Percentiles rank a stretch among this genome's conserved stretches.
phyloP scores from a whole-genome alignment of 257 asterid genomes.

The Solanum infundibuliforme region DNA sequence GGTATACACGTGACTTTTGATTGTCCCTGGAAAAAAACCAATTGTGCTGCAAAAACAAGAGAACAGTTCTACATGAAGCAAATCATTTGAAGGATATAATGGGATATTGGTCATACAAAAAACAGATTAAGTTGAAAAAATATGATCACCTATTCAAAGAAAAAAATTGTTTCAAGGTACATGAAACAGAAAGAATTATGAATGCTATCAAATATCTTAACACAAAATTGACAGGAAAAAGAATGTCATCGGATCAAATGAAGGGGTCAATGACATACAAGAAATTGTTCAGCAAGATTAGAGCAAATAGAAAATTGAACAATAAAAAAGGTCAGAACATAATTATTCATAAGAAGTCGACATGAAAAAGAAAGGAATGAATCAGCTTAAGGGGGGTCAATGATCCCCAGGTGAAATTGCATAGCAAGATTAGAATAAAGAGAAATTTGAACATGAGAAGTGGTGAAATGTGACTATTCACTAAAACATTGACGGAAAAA shows the following conservation, averaged over 20 bases:
- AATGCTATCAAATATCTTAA: not conserved
- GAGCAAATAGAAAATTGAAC: not conserved
- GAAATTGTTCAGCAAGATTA: not conserved
- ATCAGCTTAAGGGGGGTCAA: not conserved
- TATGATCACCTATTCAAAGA: not conserved
- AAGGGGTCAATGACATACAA: not conserved
- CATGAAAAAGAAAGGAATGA: not conserved
- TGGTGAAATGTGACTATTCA: not conserved
- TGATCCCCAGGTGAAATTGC: not conserved
- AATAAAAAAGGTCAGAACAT: not conserved
- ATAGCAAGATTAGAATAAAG: not conserved
- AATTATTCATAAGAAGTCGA: not conserved
- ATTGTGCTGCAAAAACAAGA: conserved; percentile 50
- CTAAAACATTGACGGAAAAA: not conserved
- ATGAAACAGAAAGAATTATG: not conserved
- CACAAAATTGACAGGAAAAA: not conserved
- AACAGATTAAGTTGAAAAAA: not conserved
- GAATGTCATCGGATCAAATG: not conserved
- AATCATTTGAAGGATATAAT: not conserved
- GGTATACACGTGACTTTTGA: conserved; percentile 53
- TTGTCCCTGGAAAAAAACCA: conserved; percentile 41
- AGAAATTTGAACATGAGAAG: not conserved
- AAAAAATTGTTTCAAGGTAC: not conserved
- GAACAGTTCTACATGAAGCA: not conserved
- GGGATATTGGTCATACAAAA: not conserved